Base-by-base conservation (phyloP, 2,329 filamentous ascomycete species). In the Sporothrix humicola region DNA sequence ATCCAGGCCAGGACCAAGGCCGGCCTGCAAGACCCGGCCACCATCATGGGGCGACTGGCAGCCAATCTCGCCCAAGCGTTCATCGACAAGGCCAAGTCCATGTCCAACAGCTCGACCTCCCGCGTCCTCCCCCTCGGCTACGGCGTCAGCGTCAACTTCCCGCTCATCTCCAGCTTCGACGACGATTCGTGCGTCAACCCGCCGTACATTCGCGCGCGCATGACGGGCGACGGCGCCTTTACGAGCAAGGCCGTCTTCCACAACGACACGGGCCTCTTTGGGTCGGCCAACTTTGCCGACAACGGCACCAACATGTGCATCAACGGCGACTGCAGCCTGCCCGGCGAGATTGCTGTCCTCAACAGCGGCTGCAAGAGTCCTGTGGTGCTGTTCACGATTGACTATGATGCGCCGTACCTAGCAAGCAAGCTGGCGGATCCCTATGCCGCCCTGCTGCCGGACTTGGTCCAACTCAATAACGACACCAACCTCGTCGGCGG, bases 1-100 rank as follows among this genome's bases (percentile, higher is more conserved):
- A 83, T 84, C 20, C 85, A 78, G 61, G 12, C 74, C 17, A 75
- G 66, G 48, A 77, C 77, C 20, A 66, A 76, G 1, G 74, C 75
- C 7, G 73, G 75, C 23, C 72, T 76, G 37, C 73, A 72, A 46
- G 78, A 78, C 72, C 77, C 78, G 12, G 76, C 76, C 7, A 78
- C 77, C 20, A 69, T 75, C 54, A 71, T 52, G 26, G 73, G 75
- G 8, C 73, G 75, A 17, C 73, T 79, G 37, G 77, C 76, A 0
- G 72, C 77, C 26, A 73, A n/a, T 5, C 75, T 78, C 10, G 74
- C 75, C 1, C 75, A 78, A 42, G 71, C 73, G 1, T 74, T 79
- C n/a, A 77, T 77, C 72, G 73, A 75, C 71, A 77, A 66, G 42
- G 42, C 61, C 2, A 75, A 37, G 71, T 56, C 66, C 0, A 8